phyloP scores from a whole-genome alignment of 768 basidiomycete genomes.

The Phaeolepiota aurea region DNA sequence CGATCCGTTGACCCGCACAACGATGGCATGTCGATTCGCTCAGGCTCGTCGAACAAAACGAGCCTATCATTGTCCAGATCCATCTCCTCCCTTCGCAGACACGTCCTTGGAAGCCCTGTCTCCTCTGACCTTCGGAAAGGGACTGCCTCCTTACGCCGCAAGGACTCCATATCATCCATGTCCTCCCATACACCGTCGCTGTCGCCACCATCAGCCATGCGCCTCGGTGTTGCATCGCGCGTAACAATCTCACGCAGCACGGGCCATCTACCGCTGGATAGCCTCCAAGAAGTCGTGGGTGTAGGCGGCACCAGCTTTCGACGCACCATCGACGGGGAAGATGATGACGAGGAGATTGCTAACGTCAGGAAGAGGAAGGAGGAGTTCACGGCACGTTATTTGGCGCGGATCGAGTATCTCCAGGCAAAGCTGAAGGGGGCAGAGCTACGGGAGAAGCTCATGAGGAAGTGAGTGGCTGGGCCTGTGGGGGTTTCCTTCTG shows the following conservation, averaged over 20 bases:
- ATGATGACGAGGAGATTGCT: conserved; percentile 40
- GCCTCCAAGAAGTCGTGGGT: conserved; percentile 11
- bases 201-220: background rate
- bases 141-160: conserved; percentile 26
- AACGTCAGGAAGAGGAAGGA: conserved; percentile 59
- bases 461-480: conserved; percentile 25
- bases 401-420: conserved; percentile 65
- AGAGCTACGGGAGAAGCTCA: conserved; percentile 48
- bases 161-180: conserved; percentile 45
- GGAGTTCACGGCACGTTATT: conserved; percentile 63
- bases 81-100: conserved; percentile 12
- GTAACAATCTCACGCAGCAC: conserved; percentile 30
- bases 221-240: conserved; percentile 15
- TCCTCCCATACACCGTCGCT: conserved; percentile 24
- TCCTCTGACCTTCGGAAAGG: conserved; percentile 17
- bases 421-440: conserved; percentile 70
- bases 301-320: too few relatives aligned
- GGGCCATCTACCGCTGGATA: conserved; percentile 30
- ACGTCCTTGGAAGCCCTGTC: conserved; percentile 15
- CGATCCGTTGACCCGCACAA: conserved; percentile 13
- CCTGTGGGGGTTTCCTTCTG: background rate
- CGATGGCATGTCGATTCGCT: conserved; percentile 36
- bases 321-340: conserved; percentile 10
- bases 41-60: conserved; percentile 31
- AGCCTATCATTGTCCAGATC: conserved; percentile 35